phyloP scores from a whole-genome alignment of 129 eudicot genomes.

The Helichrysum umbraculigerum region DNA sequence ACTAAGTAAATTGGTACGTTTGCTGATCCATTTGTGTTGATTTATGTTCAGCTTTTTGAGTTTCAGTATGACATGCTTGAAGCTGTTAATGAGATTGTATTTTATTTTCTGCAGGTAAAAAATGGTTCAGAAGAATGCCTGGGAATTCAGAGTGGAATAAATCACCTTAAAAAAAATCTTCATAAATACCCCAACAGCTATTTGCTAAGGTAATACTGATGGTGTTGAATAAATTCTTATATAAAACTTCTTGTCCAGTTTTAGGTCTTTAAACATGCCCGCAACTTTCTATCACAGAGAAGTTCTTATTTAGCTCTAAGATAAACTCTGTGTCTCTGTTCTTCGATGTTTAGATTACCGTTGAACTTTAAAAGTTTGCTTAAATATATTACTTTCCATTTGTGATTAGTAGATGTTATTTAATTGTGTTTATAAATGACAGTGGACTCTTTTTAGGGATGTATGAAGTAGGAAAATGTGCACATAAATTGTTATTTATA shows the following conservation, averaged over 20 bases:
- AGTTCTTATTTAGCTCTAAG: neutral
- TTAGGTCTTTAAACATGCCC: conserved; percentile 9
- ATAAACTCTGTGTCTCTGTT: neutral
- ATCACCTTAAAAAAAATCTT: conserved; percentile 67
- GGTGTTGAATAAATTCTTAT: no score
- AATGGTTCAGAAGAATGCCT: conserved; percentile 43
- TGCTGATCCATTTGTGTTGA: conserved; percentile 5
- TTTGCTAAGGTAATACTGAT: conserved; percentile 60
- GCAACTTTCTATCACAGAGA: neutral
- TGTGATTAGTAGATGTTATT: neutral
- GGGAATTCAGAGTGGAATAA: conserved; percentile 70
- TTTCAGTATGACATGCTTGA: conserved; percentile 24
- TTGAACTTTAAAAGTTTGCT: neutral
- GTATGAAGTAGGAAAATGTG: neutral
- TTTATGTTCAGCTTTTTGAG: neutral
- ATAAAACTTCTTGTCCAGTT: neutral
- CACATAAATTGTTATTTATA: neutral
- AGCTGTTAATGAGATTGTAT: conserved; percentile 3
- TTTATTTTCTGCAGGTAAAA: conserved; percentile 55
- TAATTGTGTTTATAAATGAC: neutral
- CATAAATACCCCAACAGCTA: conserved; percentile 74
- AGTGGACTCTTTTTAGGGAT: neutral
- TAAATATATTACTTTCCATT: neutral
- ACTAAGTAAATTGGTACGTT: conserved; percentile 79
- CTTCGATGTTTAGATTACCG: neutral